Base-by-base conservation (phyloP, 441 rosid species). In the Pelargonium fulgidum region DNA sequence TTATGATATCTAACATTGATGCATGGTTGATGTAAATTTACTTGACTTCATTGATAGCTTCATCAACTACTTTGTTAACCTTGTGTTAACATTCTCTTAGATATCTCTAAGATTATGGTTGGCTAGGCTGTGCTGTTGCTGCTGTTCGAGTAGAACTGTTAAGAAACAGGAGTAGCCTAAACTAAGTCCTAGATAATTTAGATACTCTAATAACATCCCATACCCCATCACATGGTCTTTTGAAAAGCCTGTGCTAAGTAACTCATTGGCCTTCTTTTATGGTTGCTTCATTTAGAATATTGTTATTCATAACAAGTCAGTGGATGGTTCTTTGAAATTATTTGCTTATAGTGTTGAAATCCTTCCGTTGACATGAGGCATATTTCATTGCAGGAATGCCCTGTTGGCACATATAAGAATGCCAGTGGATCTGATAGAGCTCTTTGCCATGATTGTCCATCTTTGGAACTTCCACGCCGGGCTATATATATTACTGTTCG, bases 341-440 rank as follows among this genome's bases (percentile, higher is more conserved):
- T 65, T 7, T 65, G n/a, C 26, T 8, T 65, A 22, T 65, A 17
- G 13, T 65, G 22, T 41, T 42, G 14, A 42, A 42, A 65, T 12
- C 14, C 8, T 17, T 33, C 20, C 20, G 4, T 65, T 65, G 33
- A 75, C 61, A n/a, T 26, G 66, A 64, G 45, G 69, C 64, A 62
- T 69, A 78, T 67, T 74, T 73, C 64, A 65, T 62, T 71, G 72
- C 86, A 92, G 98, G 96, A 90, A 84, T 92, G 98, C 77, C 98
- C 98, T 9, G 70, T 84, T 67, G 98, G 96, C 56, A 92, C 95
- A 59, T 92, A 84, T 59, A 92, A 92, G 79, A 92, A 88, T 77
- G 82, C 77, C 63, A 90, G 81, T 74, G 98, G 98, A 76, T 86
- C 95, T 69, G 85, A 87, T 75, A 75, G 83, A 70, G 69, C 81